Percentiles rank a stretch among this genome's conserved stretches.
Conservation (phyloP, 192 early-diverging fungal genomes). For the Backusella morwellensis region DNA sequence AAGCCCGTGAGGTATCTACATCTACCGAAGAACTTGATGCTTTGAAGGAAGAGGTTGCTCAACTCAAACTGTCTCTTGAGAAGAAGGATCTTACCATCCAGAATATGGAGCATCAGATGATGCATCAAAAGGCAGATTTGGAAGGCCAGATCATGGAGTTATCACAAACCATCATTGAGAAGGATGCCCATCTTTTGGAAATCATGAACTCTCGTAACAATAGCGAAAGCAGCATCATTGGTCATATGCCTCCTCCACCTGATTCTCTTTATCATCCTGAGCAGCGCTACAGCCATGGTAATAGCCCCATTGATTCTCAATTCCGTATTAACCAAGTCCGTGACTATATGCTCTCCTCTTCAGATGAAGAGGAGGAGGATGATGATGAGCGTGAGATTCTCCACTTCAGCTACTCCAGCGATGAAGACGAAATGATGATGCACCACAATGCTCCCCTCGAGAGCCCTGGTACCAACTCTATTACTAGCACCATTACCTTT, state of each 20-base stretch:
- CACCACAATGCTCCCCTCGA: background rate
- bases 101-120: background rate
- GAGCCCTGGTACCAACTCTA: conserved; percentile 5
- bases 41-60: background rate
- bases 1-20: background rate
- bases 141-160: conserved; percentile 4
- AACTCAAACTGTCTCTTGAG: background rate
- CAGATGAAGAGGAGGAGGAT: background rate
- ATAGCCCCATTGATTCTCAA: background rate
- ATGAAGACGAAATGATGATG: conserved; percentile 6
- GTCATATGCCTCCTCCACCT: background rate
- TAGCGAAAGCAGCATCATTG: conserved; percentile 6
- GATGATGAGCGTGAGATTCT: background rate
- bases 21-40: background rate
- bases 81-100: background rate
- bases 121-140: background rate
- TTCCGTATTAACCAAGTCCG: conserved; percentile 2
- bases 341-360: conserved; percentile 9
- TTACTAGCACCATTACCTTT: background rate
- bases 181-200: conserved; percentile 4
- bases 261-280: background rate
- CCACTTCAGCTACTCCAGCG: background rate
- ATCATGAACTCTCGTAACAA: conserved; percentile 10
- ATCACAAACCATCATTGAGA: conserved; percentile 3
- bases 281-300: background rate